phyloP scores from a whole-genome alignment of 805 yeast species.

The Aciculoconidium aculeatum region DNA sequence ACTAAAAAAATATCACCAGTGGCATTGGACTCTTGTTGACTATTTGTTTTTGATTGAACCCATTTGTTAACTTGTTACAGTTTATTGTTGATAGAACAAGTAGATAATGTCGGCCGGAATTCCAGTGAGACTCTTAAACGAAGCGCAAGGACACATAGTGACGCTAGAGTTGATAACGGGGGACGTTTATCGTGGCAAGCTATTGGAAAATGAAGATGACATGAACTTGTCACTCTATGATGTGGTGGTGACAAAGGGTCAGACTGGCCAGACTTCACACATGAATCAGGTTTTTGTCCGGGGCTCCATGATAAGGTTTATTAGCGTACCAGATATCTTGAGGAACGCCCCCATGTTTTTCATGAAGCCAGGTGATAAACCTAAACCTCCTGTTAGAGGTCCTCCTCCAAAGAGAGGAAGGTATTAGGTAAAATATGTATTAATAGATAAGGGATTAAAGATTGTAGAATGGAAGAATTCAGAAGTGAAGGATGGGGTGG shows the following conservation, averaged over 20 bases:
- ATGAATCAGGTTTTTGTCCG: conserved; percentile 84
- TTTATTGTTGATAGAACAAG: no score
- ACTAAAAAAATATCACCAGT: no score
- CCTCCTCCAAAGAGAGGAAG: conserved; percentile 33
- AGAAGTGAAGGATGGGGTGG: conserved; percentile 1
- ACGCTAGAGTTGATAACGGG: conserved; percentile 82
- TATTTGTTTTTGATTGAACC: no score
- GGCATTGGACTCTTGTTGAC: no score
- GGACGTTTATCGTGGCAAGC: conserved; percentile 80
- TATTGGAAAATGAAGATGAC: conserved; percentile 83
- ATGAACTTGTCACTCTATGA: conserved; percentile 88
- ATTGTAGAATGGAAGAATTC: no score
- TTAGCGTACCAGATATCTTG: conserved; percentile 84
- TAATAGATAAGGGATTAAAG: no score
- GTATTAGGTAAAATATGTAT: conserved; percentile 15
- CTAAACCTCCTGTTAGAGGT: conserved; percentile 60
- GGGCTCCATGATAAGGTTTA: conserved; percentile 83
- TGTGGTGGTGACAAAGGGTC: conserved; percentile 63
- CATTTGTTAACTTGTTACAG: no score
- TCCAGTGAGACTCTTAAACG: conserved; percentile 82
- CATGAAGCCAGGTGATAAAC: conserved; percentile 50
- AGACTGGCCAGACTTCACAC: conserved; percentile 66
- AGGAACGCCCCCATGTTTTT: conserved; percentile 85
- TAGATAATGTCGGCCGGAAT: conserved; percentile 61
- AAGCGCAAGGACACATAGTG: conserved; percentile 83